phyloP scores from a whole-genome alignment of 495 filamentous ascomycete genomes.

The Xylaria castorea region DNA sequence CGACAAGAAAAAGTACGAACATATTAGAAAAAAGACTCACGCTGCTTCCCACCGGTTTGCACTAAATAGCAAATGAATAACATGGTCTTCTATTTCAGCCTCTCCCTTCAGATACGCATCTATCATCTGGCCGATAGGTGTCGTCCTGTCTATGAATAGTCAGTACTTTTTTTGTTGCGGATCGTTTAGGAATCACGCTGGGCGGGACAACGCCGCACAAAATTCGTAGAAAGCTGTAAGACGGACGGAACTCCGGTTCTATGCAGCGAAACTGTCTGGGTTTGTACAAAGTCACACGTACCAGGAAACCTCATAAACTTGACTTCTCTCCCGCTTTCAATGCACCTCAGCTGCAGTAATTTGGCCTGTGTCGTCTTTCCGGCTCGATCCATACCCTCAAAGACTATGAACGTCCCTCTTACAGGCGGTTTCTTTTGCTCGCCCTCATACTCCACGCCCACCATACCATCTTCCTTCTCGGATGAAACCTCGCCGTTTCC shows the following conservation, averaged over 20 bases:
- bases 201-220: background rate
- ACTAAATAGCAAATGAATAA: conserved; percentile 93
- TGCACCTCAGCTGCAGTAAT: conserved; percentile 68
- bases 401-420: conserved; percentile 81
- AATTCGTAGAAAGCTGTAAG: background rate
- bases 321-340: conserved; percentile 65
- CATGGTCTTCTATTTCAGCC: conserved; percentile 83
- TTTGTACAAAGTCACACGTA: conserved; percentile 48
- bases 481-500: conserved; percentile 9
- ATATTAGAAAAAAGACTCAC: conserved; percentile 43
- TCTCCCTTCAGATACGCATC: conserved; percentile 80
- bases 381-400: conserved; percentile 92
- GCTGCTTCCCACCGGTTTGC: conserved; percentile 94
- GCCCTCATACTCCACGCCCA: conserved; percentile 32
- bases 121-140: conserved; percentile 89
- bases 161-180: background rate
- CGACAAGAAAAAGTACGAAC: background rate
- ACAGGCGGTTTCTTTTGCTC: conserved; percentile 34
- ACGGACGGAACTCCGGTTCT: background rate
- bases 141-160: conserved; percentile 71
- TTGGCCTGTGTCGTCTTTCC: conserved; percentile 96
- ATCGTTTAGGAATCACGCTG: background rate
- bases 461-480: conserved; percentile 25
- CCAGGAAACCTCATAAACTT: conserved; percentile 87
- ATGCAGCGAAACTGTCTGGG: background rate